phyloP scores from a whole-genome alignment of 176 grass and related monocot species.

The Zoysia japonica region DNA sequence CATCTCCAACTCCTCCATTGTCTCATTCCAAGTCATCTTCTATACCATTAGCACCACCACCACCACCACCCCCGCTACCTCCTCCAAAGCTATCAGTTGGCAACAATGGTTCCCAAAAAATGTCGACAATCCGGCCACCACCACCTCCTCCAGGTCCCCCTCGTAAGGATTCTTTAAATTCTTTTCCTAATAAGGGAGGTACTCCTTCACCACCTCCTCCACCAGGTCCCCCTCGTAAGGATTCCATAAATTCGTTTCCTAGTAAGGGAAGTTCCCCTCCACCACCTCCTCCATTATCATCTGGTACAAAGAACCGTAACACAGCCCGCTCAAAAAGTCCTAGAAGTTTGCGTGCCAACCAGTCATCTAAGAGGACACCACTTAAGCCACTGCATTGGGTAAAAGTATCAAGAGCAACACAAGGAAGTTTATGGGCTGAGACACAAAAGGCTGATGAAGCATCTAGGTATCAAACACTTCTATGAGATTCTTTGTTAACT shows the following conservation, averaged over 20 bases:
- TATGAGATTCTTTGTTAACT: constrained; percentile 29
- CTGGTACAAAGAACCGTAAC: constrained; percentile 44
- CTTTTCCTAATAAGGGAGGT: constrained; percentile 49
- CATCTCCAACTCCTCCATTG: constrained; percentile 47
- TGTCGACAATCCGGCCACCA: constrained; percentile 21
- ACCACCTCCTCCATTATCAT: constrained; percentile 69
- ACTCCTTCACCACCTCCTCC: constrained; percentile 69
- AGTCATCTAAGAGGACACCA: constrained; percentile 67
- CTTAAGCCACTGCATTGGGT: constrained; percentile 92
- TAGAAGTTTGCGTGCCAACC: constrained; percentile 51
- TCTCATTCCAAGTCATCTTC: constrained; percentile 25
- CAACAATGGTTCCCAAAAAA: constrained; percentile 35
- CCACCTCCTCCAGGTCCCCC: constrained; percentile 48
- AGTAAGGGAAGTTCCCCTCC: constrained; percentile 58
- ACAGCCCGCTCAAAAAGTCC: constrained; percentile 55
- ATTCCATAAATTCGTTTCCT: constrained; percentile 32
- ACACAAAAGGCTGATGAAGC: constrained; percentile 67
- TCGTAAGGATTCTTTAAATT: constrained; percentile 33
- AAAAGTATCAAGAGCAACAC: constrained; percentile 84
- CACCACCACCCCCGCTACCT: constrained; percentile 44
- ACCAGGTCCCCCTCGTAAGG: constrained; percentile 41
- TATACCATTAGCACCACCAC: constrained; percentile 29
- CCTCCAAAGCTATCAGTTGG: constrained; percentile 33
- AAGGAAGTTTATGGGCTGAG: constrained; percentile 97
- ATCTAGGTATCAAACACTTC: constrained; percentile 48